These are phyloP conservation scores for Xylariaceae sp. DNA, from an alignment of 2,329 filamentous ascomycete species.

Conservation along the genomic window DNA sequence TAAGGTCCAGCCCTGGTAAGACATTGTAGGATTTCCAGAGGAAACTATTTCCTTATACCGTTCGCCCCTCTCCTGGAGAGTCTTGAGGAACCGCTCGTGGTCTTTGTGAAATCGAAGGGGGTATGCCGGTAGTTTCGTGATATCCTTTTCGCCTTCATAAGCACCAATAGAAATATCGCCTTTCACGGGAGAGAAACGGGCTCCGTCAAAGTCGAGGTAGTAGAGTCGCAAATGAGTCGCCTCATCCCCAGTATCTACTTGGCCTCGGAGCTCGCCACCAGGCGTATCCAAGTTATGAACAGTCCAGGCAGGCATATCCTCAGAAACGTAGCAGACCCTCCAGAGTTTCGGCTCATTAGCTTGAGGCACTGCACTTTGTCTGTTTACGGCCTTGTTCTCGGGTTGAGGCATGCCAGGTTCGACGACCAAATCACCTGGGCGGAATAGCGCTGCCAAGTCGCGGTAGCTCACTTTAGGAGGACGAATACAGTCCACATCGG, in stretches of 20 bases:
- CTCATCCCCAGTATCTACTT: conserved; percentile 6
- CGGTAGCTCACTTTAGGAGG: conserved; percentile 15
- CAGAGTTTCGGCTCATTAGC: conserved; percentile 17
- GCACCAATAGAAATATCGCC: conserved; percentile 15
- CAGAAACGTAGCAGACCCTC: conserved; percentile 19
- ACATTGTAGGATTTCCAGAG: conserved; percentile 14
- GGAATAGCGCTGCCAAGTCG: conserved; percentile 18
- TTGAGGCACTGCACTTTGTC: conserved; percentile 11
- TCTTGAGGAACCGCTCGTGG: conserved; percentile 7
- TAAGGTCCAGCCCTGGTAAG: conserved; percentile 18
- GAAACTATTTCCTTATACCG: conserved; percentile 18
- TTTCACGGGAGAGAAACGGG: conserved; percentile 15
- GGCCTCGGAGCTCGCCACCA: conserved; percentile 13
- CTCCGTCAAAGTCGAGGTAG: conserved; percentile 20
- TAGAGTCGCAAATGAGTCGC: conserved; percentile 19
- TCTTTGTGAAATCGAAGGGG: conserved; percentile 19
- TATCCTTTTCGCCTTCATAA: conserved; percentile 20
- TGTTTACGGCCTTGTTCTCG: conserved; percentile 13
- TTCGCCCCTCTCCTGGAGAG: conserved; percentile 14
- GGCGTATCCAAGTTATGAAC: conserved; percentile 15
- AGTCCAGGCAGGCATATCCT: conserved; percentile 17
- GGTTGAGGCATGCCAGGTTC: conserved; percentile 12
- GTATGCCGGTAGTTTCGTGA: conserved; percentile 18
- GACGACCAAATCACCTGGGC: conserved; percentile 15
- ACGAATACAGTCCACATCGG: conserved; percentile 5